Evolutionary conservation across 169 alveolate genomes (phyloP).

Genomic region (Theileria equi): DNA sequence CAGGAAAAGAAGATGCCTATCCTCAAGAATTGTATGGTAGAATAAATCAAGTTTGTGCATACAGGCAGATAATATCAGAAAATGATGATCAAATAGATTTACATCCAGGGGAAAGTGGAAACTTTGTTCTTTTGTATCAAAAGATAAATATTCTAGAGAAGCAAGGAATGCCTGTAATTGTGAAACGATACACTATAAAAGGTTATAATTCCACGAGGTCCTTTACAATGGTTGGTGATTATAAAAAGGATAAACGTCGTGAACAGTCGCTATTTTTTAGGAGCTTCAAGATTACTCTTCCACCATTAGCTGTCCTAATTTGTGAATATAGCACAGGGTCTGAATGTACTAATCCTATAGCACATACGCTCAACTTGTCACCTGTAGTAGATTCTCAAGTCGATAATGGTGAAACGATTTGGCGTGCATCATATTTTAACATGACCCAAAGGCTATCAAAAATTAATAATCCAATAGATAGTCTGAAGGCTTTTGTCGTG

Average conservation of each 20-base stretch:
- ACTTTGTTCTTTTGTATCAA: not conserved
- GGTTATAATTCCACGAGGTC: slow-evolving; percentile 9
- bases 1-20: no score
- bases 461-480: not conserved
- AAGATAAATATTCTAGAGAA: not conserved
- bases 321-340: not conserved
- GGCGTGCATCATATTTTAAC: slow-evolving; percentile 26
- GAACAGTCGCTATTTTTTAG: slow-evolving; percentile 41
- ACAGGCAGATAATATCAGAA: not conserved
- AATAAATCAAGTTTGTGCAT: no score
- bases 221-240: slow-evolving; percentile 1
- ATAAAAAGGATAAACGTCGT: not conserved
- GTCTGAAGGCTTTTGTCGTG: slow-evolving; percentile 27
- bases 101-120: not conserved
- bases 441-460: slow-evolving; percentile 2
- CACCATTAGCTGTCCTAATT: slow-evolving; percentile 26
- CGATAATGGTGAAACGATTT: slow-evolving; percentile 4
- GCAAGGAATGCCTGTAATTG: not conserved
- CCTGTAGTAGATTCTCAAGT: slow-evolving; percentile 6
- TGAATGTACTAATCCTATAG: slow-evolving; percentile 22
- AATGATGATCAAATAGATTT: not conserved
- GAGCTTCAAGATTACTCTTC: slow-evolving; percentile 31
- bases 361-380: not conserved
- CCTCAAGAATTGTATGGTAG: no score
- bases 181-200: not conserved